phyloP scores from a whole-genome alignment of 192 early-diverging fungal genomes.

The Coemansia sp. region DNA sequence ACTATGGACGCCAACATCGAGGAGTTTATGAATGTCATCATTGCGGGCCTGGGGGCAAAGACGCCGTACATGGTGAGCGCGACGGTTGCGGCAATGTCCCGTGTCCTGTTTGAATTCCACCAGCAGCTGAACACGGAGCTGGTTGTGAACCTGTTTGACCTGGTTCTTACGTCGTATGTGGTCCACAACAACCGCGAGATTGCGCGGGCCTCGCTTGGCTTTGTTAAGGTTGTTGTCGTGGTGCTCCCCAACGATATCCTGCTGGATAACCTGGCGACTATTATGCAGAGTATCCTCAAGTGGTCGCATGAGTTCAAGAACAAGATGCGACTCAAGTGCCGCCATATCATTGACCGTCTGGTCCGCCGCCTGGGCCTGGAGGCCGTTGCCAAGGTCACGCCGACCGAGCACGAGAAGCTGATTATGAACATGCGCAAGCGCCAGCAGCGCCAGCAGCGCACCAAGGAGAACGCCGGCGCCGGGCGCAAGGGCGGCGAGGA shows the following conservation, averaged over 20 bases:
- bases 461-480: conserved; percentile 32
- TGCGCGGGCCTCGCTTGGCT: conserved; percentile 83
- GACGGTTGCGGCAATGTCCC: conserved; percentile 71
- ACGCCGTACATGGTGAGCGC: conserved; percentile 91
- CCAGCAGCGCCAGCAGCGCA: conserved; percentile 74
- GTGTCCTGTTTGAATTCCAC: conserved; percentile 92
- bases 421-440: conserved; percentile 90
- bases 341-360: conserved; percentile 89
- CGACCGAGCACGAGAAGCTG: conserved; percentile 83
- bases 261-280: conserved; percentile 61
- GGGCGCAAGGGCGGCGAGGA: conserved; percentile 30
- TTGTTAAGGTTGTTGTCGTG: conserved; percentile 87
- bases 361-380: conserved; percentile 77
- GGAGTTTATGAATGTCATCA: conserved; percentile 91
- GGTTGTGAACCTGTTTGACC: conserved; percentile 68
- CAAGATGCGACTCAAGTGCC: conserved; percentile 84
- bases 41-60: conserved; percentile 88
- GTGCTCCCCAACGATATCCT: conserved; percentile 67
- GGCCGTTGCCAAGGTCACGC: conserved; percentile 68
- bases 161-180: conserved; percentile 77
- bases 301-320: conserved; percentile 84
- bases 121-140: conserved; percentile 57
- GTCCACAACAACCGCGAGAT: conserved; percentile 81
- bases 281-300: conserved; percentile 68
- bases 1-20: conserved; percentile 53